Evolutionary conservation across 352 stramenopile genomes (phyloP).

Genomic region (Phytopythium vexans): DNA sequence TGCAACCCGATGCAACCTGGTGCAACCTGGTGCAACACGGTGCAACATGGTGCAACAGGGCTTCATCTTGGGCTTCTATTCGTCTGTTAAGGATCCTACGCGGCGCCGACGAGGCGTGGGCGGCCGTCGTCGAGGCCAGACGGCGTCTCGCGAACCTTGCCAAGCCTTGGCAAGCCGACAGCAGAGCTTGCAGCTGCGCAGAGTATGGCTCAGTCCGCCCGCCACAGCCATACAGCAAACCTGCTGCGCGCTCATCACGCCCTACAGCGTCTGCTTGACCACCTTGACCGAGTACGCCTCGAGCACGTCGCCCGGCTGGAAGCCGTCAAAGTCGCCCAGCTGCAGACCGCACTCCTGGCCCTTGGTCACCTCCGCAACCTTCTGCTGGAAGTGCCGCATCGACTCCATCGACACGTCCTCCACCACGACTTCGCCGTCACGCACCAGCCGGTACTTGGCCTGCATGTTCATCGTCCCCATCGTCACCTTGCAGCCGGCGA

Average conservation of each 20-base stretch:
- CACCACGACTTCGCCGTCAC: conserved; percentile 89
- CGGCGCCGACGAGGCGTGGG: too few species aligned
- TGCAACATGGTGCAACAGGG: too few species aligned
- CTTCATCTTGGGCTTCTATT: too few species aligned
- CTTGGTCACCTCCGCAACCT: conserved; percentile 89
- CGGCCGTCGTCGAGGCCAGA: too few species aligned
- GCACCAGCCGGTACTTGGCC: conserved; percentile 79
- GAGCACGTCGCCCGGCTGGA: conserved; percentile 94
- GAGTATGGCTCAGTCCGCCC: too few species aligned
- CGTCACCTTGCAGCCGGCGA: conserved; percentile 96
- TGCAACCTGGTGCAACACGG: too few species aligned
- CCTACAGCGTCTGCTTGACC: conserved; percentile 62
- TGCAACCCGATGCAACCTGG: too few species aligned
- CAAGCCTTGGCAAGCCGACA: too few species aligned
- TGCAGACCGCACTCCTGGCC: conserved; percentile 98
- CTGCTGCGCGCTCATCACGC: neutral
- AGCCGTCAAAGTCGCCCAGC: conserved; percentile 91
- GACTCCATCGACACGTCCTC: conserved; percentile 84
- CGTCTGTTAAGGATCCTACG: too few species aligned
- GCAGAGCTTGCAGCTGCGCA: too few species aligned
- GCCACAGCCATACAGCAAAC: too few species aligned
- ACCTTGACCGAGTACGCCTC: conserved; percentile 85
- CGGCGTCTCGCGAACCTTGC: too few species aligned
- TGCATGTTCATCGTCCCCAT: conserved; percentile 90
- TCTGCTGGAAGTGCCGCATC: conserved; percentile 91